Evolutionary conservation across 148 eudicot species (phyloP).

Genomic region (Cornus controversa): DNA sequence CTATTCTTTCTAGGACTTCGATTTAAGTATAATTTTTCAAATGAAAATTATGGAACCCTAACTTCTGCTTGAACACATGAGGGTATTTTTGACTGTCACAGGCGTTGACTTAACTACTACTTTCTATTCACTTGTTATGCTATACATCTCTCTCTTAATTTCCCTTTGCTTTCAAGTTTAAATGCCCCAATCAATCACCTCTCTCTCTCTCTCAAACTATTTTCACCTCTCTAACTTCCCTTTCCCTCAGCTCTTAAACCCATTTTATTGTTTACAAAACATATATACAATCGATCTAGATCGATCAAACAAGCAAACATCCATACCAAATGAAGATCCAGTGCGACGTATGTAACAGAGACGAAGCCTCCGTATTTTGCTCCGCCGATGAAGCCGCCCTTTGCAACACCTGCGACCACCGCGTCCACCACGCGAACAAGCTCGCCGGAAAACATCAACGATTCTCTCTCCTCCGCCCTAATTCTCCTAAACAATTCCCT

Average conservation of each 20-base stretch:
- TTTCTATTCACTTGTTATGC: background rate
- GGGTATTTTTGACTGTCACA: background rate
- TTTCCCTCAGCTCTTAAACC: background rate
- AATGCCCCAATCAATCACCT: background rate
- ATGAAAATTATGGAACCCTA: too few relatives aligned
- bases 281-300: background rate
- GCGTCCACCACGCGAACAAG: constrained; percentile 70
- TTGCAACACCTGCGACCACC: constrained; percentile 57
- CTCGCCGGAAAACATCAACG: constrained; percentile 69
- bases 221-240: background rate
- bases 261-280: background rate
- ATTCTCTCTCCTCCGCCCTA: constrained; percentile 53
- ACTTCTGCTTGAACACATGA: too few relatives aligned
- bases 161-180: background rate
- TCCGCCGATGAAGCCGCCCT: constrained; percentile 67
- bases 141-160: background rate
- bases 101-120: background rate
- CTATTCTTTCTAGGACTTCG: too few relatives aligned
- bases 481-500: constrained; percentile 35
- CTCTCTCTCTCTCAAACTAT: background rate
- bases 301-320: too few relatives aligned
- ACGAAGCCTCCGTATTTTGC: constrained; percentile 52
- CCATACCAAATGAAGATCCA: constrained; percentile 56
- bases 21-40: too few relatives aligned
- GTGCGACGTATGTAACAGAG: constrained; percentile 59